Base-by-base conservation (phyloP, 306 rosid species). In the Citrullus amarus region DNA sequence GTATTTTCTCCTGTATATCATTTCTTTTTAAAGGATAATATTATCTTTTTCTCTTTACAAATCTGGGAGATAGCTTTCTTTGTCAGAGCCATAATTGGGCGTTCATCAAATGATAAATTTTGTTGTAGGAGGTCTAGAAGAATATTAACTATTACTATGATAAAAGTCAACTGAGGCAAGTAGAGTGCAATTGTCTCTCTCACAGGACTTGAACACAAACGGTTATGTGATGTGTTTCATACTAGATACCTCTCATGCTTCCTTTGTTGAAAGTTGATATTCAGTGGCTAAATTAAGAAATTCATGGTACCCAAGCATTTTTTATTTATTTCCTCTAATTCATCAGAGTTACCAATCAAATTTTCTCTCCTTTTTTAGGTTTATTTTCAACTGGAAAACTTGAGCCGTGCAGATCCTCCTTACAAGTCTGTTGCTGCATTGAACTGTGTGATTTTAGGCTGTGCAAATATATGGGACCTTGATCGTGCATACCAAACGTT, bases 401-500 rank as follows among this genome's bases (percentile, higher is more conserved):
- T 92, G 79, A 90, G 92, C 79, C 85, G 78, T 59, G 91, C 86
- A 51, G 96, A 96, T 72, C 86, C 78, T 69, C 97, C 97, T 15
- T 96, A 86, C 89, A 96, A 90, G 88, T 96, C 99, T 50, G 87
- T 96, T 67, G 89, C 93, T 22, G 97, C 99, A 28, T 83, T 96
- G 73, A 96, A 96, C 83, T 92, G 99, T 71, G 30, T 96, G 80
- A 81, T 96, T 75, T 74, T 92, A 83, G 98, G 99, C 18, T 96
- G 98, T 83, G 98, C 97, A 69, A 96, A 96, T 86, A 89, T 88
- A 83, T 92, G 97, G 92, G 97, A 96, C 86, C 91, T 96, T 77
- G 97, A 96, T 77, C 98, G 99, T 15, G 98, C 98, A 34, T 96
- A 96, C 88, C 98, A 96, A 83, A 96, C 98, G 46, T 96, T 92